Percentiles rank a stretch among this genome's conserved stretches.
These are phyloP conservation scores for Penicillium sp. DNA, from an alignment of 2,329 filamentous ascomycete species.

Conservation along the genomic window DNA sequence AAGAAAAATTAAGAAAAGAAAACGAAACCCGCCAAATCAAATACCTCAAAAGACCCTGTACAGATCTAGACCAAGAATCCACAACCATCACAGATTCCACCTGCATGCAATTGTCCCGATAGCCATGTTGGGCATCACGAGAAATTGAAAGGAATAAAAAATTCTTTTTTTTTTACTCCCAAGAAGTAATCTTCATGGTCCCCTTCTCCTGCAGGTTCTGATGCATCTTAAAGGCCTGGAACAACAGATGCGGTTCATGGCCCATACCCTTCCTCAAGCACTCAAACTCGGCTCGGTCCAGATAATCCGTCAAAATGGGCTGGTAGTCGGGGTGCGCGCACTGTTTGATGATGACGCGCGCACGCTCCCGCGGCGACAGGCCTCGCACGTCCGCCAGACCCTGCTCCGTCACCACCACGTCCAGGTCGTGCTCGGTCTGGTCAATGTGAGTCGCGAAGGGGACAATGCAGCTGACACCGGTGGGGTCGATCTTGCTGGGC, in stretches of 20 bases:
- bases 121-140: too few species aligned
- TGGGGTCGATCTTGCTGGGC: constrained; percentile 74
- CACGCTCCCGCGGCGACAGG: constrained; percentile 70
- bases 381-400: constrained; percentile 82
- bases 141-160: too few species aligned
- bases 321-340: constrained; percentile 80
- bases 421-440: constrained; percentile 88
- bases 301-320: constrained; percentile 75
- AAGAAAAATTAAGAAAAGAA: too few species aligned
- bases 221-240: constrained; percentile 85
- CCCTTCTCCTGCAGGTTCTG: constrained; percentile 74
- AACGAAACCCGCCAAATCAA: too few species aligned
- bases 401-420: constrained; percentile 73
- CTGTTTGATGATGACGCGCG: constrained; percentile 78
- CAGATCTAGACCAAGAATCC: too few species aligned
- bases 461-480: constrained; percentile 80
- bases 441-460: constrained; percentile 90
- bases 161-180: constrained; percentile 38
- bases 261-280: constrained; percentile 82
- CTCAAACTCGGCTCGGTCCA: constrained; percentile 79
- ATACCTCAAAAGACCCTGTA: too few species aligned
- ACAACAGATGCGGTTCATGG: constrained; percentile 82
- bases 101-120: too few species aligned
- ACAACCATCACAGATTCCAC: too few species aligned
- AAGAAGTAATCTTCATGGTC: constrained; percentile 77